These are phyloP conservation scores for Corrigiola litoralis DNA, from an alignment of 179 eudicot species.

Conservation along the genomic window DNA sequence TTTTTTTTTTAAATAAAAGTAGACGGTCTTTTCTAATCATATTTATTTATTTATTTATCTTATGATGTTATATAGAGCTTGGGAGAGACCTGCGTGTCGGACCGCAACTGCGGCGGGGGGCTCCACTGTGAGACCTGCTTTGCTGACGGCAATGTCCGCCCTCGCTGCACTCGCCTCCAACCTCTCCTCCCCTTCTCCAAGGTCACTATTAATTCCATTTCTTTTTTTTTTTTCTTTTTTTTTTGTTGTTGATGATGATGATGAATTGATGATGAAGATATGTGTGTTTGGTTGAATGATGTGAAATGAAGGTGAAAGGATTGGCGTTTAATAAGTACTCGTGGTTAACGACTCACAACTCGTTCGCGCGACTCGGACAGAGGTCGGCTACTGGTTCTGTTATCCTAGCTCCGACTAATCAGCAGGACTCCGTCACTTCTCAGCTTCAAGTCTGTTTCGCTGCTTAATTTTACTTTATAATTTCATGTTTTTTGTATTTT, in stretches of 20 bases:
- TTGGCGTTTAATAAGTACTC: constrained; percentile 81
- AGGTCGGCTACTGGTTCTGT: constrained; percentile 62
- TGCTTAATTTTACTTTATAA: background rate
- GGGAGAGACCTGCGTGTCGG: constrained; percentile 47
- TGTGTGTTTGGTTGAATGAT: constrained; percentile 4
- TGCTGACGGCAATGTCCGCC: constrained; percentile 48
- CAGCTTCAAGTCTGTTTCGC: constrained; percentile 63
- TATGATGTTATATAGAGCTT: constrained; percentile 23
- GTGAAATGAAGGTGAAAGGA: constrained; percentile 73
- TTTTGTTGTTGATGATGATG: background rate
- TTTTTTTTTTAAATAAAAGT: background rate
- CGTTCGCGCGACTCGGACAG: constrained; percentile 70
- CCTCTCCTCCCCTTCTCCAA: constrained; percentile 61
- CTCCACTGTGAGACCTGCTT: constrained; percentile 78
- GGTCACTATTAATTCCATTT: constrained; percentile 25
- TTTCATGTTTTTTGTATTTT: background rate
- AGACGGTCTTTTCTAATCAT: background rate
- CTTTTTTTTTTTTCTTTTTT: background rate
- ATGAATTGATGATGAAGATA: background rate
- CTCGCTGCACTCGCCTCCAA: constrained; percentile 72
- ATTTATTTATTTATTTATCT: background rate
- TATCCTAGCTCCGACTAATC: constrained; percentile 64
- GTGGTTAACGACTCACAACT: constrained; percentile 91
- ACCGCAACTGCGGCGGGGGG: constrained; percentile 54
- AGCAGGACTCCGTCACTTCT: constrained; percentile 80